These are phyloP conservation scores for Candida ovalis DNA, from an alignment of 805 yeast genomes.

Conservation along the genomic window DNA sequence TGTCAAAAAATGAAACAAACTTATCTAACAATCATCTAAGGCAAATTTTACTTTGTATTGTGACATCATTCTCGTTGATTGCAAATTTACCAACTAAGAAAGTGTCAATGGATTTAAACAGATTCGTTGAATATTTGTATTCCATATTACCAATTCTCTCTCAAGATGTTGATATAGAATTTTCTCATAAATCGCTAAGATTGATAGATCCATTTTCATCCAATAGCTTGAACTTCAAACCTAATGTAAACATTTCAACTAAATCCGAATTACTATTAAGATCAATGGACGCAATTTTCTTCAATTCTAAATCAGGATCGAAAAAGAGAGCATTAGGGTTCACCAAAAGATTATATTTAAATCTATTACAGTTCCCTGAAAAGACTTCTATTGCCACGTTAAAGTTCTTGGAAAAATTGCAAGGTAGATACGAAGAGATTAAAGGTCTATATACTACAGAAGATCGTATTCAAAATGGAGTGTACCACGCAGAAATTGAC, in stretches of 20 bases:
- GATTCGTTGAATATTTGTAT: constrained; percentile 75
- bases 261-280: constrained; percentile 79
- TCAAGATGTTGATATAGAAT: constrained; percentile 79
- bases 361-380: constrained; percentile 77
- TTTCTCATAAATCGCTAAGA: constrained; percentile 76
- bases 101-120: constrained; percentile 75
- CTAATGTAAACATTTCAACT: constrained; percentile 82
- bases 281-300: constrained; percentile 77
- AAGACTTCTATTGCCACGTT: constrained; percentile 76
- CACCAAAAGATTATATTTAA: constrained; percentile 70
- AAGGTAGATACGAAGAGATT: constrained; percentile 66
- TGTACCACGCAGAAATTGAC: constrained; percentile 58
- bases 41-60: constrained; percentile 75
- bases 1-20: constrained; percentile 39
- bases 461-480: constrained; percentile 82
- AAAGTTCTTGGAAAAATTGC: constrained; percentile 73
- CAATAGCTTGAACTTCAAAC: constrained; percentile 39
- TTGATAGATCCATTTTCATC: constrained; percentile 68
- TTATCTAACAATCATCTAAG: constrained; percentile 51
- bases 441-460: constrained; percentile 81
- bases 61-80: constrained; percentile 84
- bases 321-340: constrained; percentile 71
- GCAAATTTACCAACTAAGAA: constrained; percentile 70
- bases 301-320: constrained; percentile 67
- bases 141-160: constrained; percentile 62